These are phyloP conservation scores for Rutidosis leptorrhynchoides DNA, from an alignment of 129 eudicot genomes.

Conservation along the genomic window DNA sequence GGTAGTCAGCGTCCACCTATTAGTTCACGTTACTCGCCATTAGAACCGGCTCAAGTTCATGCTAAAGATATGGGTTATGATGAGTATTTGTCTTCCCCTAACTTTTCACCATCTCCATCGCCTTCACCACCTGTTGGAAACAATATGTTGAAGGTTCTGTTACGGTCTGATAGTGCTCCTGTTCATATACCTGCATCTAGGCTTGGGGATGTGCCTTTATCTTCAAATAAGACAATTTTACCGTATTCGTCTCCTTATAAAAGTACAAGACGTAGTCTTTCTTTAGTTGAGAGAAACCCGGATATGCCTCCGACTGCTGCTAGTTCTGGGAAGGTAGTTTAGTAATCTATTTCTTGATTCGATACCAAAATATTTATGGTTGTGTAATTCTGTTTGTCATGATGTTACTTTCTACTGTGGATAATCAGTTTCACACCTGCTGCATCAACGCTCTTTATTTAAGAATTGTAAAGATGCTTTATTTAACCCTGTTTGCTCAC, in stretches of 20 bases:
- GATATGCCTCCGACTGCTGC: conserved; percentile 39
- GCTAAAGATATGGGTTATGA: conserved; percentile 45
- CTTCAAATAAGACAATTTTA: conserved; percentile 39
- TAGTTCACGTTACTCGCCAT: conserved; percentile 42
- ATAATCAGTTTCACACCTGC: neutral
- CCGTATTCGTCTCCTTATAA: conserved; percentile 62
- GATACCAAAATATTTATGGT: neutral
- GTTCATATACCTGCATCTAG: conserved; percentile 55
- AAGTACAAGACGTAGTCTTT: conserved; percentile 40
- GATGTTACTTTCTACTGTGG: conserved; percentile 8
- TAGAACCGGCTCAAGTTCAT: conserved; percentile 48
- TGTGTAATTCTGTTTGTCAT: conserved; percentile 2
- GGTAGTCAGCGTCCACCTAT: conserved; percentile 51
- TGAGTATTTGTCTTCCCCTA: conserved; percentile 67
- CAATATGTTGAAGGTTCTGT: conserved; percentile 43
- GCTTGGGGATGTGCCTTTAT: conserved; percentile 42
- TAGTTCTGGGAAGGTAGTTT: conserved; percentile 58
- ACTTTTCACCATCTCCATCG: conserved; percentile 65
- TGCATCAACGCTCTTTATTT: neutral
- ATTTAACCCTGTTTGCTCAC: neutral
- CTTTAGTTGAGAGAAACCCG: conserved; percentile 43
- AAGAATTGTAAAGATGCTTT: neutral
- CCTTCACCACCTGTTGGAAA: conserved; percentile 76
- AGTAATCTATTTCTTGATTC: conserved; percentile 8
- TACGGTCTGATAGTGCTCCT: conserved; percentile 80